A percentile compares a stretch with the other conserved stretches of the same genome.
phyloP scores from a whole-genome alignment of 1,284 basidiomycete genomes.

The Lignosus rhinocerotis region DNA sequence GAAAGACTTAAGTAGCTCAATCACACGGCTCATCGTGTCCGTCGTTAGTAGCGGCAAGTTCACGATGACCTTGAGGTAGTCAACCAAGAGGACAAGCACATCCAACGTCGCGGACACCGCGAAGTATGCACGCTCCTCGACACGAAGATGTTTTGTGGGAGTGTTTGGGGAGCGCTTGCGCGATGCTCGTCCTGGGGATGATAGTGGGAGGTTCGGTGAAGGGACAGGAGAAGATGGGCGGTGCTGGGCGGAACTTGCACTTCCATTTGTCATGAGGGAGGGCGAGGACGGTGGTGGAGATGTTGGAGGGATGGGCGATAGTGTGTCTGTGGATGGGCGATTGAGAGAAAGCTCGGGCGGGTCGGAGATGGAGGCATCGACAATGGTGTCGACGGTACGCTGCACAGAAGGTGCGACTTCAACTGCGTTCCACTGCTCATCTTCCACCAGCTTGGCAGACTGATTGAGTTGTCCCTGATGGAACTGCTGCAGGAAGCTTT shows the following conservation, averaged over 20 bases:
- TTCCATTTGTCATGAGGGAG: slow-evolving; percentile 24
- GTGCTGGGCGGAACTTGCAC: slow-evolving; percentile 7
- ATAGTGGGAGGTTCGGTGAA: slow-evolving; percentile 27
- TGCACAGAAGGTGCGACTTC: slow-evolving; percentile 76
- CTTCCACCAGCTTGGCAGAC: slow-evolving; percentile 89
- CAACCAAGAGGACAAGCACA: slow-evolving; percentile 74
- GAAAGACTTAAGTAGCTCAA: slow-evolving; percentile 97
- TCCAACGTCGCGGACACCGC: slow-evolving; percentile 86
- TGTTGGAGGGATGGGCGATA: slow-evolving; percentile 23
- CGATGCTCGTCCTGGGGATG: slow-evolving; percentile 22
- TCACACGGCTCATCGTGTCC: slow-evolving; percentile 90
- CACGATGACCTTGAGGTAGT: slow-evolving; percentile 88
- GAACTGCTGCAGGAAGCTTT: slow-evolving; percentile 83
- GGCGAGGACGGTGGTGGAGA: slow-evolving; percentile 28
- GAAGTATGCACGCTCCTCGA: slow-evolving; percentile 85
- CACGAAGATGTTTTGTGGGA: slow-evolving; percentile 70
- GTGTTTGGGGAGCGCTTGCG: slow-evolving; percentile 35
- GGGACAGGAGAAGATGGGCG: slow-evolving; percentile 33
- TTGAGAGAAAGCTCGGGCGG: slow-evolving; percentile 59
- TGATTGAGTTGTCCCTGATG: slow-evolving; percentile 82
- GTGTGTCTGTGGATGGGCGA: slow-evolving; percentile 29
- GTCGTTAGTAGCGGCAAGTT: slow-evolving; percentile 89
- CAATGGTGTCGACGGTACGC: slow-evolving; percentile 68
- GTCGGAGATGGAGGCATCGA: slow-evolving; percentile 84
- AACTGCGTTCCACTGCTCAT: slow-evolving; percentile 84